These are phyloP conservation scores for Xylaria multiplex DNA, from an alignment of 2,329 filamentous ascomycete genomes.

Conservation along the genomic window DNA sequence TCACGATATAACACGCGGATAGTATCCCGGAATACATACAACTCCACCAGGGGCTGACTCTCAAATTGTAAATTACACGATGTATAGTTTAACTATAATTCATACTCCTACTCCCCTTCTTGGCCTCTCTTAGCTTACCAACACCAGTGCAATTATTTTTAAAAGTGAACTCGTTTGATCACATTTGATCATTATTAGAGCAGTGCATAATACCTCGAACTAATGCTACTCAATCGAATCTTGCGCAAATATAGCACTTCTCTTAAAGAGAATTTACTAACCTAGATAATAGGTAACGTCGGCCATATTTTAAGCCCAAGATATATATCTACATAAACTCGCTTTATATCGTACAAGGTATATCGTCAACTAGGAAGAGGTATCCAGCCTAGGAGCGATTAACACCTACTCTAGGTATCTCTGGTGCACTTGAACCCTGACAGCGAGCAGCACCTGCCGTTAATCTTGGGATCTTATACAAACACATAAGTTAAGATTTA, in stretches of 20 bases:
- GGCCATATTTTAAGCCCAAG: background rate
- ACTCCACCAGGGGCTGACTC: background rate
- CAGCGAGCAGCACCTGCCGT: background rate
- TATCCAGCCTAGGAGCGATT: background rate
- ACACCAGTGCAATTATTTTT: too few relatives aligned
- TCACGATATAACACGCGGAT: background rate
- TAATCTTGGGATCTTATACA: background rate
- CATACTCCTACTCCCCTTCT: background rate
- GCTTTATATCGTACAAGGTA: background rate
- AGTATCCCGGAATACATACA: background rate
- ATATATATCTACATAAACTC: background rate
- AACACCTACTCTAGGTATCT: background rate
- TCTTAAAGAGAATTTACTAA: background rate
- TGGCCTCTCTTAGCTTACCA: background rate
- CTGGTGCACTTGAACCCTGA: background rate
- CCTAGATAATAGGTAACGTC: background rate
- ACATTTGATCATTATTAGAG: background rate
- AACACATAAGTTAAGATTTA: background rate
- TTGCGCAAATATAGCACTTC: background rate
- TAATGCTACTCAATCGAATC: background rate
- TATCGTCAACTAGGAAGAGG: background rate
- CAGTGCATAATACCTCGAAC: background rate
- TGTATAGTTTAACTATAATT: background rate
- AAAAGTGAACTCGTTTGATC: background rate
- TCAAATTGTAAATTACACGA: background rate